These are phyloP conservation scores for Elaeis guineensis DNA, from an alignment of 176 grass and related monocot species.

Conservation along the genomic window DNA sequence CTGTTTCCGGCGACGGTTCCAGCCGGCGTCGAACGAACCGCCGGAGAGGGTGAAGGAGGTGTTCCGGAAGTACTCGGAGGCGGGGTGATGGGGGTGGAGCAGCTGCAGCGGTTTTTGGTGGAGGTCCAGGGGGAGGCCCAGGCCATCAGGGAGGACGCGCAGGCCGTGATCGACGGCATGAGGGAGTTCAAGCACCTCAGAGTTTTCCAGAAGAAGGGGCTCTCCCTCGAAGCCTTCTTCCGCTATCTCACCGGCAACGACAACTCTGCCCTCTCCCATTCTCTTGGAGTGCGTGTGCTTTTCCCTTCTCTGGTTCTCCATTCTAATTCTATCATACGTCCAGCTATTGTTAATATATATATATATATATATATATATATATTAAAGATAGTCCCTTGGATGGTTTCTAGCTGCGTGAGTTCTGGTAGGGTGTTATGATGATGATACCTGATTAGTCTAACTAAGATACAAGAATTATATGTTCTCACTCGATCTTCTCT, in stretches of 20 bases:
- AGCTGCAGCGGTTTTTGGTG: constrained; percentile 39
- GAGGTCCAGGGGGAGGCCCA: constrained; percentile 49
- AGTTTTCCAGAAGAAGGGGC: constrained; percentile 34
- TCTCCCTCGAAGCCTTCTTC: constrained; percentile 53
- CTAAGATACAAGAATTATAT: no score
- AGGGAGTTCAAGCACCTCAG: constrained; percentile 26
- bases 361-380: no score
- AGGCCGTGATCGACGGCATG: constrained; percentile 33
- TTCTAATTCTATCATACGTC: no score
- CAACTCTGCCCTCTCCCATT: constrained; percentile 37
- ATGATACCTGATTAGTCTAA: no score
- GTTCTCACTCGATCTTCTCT: no score
- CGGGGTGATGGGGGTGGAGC: constrained; percentile 35
- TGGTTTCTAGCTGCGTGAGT: no score
- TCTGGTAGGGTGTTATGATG: no score
- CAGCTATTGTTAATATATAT: no score
- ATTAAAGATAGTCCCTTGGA: no score
- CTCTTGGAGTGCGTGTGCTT: constrained; percentile 21
- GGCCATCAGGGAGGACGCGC: constrained; percentile 12
- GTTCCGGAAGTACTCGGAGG: constrained; percentile 38
- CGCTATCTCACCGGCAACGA: constrained; percentile 50
- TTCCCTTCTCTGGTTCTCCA: no score
- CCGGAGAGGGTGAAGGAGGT: constrained; percentile 36
- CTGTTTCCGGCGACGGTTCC: constrained; percentile 56
- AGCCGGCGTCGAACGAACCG: constrained; percentile 40